Evolutionary conservation across 2,329 filamentous ascomycete species (phyloP).

Genomic region (Elsinoe perseae): DNA sequence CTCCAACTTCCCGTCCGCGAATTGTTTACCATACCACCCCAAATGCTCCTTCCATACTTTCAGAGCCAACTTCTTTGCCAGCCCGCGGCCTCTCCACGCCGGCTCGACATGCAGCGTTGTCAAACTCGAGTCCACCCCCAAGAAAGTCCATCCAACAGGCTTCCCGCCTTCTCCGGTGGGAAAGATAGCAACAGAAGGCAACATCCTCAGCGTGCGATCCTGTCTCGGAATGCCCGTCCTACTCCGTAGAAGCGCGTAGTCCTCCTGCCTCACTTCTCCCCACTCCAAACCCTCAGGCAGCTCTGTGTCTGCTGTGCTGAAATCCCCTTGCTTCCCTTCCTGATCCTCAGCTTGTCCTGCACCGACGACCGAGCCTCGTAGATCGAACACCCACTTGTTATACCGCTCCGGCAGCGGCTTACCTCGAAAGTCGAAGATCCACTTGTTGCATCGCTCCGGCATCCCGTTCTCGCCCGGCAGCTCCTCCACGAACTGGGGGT

Average conservation of each 20-base stretch:
- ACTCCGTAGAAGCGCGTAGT: slow-evolving; percentile 50
- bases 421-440: slow-evolving; percentile 18
- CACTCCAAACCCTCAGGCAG: slow-evolving; percentile 48
- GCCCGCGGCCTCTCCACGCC: slow-evolving; percentile 51
- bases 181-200: slow-evolving; percentile 34
- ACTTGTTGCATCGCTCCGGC: slow-evolving; percentile 19
- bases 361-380: not conserved
- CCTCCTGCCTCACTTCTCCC: slow-evolving; percentile 44
- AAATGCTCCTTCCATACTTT: slow-evolving; percentile 51
- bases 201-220: slow-evolving; percentile 37
- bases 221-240: slow-evolving; percentile 51
- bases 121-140: slow-evolving; percentile 55
- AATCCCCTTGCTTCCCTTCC: not conserved
- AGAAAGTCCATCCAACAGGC: slow-evolving; percentile 59
- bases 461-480: not conserved
- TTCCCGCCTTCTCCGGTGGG: slow-evolving; percentile 36
- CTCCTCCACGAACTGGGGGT: slow-evolving; percentile 17
- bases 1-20: slow-evolving; percentile 25
- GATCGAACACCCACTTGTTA: slow-evolving; percentile 19
- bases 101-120: slow-evolving; percentile 54
- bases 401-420: slow-evolving; percentile 17
- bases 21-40: slow-evolving; percentile 29
- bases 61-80: slow-evolving; percentile 54
- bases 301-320: slow-evolving; percentile 26
- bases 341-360: not conserved